These are phyloP conservation scores for Knoxia roxburghii DNA, from an alignment of 257 asterid genomes.

Conservation along the genomic window DNA sequence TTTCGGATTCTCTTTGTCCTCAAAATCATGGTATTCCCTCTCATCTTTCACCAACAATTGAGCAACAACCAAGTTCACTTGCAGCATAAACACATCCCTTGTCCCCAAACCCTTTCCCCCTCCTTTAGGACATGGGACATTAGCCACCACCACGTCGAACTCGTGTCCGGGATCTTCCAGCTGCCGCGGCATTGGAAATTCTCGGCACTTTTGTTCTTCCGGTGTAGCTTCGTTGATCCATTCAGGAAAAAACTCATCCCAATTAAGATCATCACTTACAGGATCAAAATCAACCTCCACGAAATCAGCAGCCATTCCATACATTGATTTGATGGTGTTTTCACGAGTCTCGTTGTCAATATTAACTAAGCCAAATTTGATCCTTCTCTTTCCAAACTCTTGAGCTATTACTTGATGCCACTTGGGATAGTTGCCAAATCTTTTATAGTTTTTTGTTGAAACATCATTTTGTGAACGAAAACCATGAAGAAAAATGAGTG, in stretches of 20 bases:
- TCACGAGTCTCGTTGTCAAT: constrained; percentile 6
- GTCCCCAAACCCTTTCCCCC: constrained; percentile 17
- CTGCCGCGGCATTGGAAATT: constrained; percentile 67
- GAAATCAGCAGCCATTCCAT: constrained; percentile 12
- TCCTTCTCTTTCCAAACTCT: constrained; percentile 10
- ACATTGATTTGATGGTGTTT: not conserved
- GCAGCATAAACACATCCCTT: constrained; percentile 69
- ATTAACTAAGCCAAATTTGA: constrained; percentile 28
- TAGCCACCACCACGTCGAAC: constrained; percentile 56
- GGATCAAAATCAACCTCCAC: constrained; percentile 27
- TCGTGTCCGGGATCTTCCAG: constrained; percentile 29
- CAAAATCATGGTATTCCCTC: constrained; percentile 30
- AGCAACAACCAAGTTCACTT: constrained; percentile 68
- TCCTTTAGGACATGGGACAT: constrained; percentile 37
- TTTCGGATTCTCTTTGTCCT: constrained; percentile 34
- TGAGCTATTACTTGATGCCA: constrained; percentile 21
- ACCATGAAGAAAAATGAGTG: constrained; percentile 27
- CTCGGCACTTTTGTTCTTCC: constrained; percentile 34
- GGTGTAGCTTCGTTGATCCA: constrained; percentile 39
- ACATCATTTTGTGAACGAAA: constrained; percentile 2
- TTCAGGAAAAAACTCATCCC: constrained; percentile 56
- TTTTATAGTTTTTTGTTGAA: not conserved
- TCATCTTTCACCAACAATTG: constrained; percentile 54
- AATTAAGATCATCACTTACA: constrained; percentile 25
- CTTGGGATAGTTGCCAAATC: constrained; percentile 7